Evolutionary conservation across 352 stramenopile genomes (phyloP), one percentile per base, ranked within the genome.

Genomic region (Saprolegnia parasitica): DNA sequence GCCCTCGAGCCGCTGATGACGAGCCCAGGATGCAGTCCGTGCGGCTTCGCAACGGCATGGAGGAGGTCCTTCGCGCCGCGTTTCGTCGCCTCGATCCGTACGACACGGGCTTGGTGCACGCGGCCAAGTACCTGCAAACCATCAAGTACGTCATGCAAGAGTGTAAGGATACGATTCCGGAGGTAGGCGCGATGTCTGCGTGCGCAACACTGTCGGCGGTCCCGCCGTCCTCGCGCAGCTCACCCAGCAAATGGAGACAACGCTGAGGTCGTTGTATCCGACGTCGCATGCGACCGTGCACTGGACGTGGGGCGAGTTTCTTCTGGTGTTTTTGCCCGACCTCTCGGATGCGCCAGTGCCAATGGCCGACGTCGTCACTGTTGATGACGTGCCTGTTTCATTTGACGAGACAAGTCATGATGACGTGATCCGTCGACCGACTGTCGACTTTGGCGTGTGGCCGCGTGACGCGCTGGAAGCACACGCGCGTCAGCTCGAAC

Each of bases 281-380:
- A 47, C 57, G 15, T 62, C 65, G 8, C 65, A 55, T 16, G 20
- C 76, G 10, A 29, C 71, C 8, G 77, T 76, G 0, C 87, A 74
- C 6, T 64, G 89, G 26, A 91, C 83, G n/a, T 93, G 84, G 84
- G 84, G 84, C 32, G 83, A 93, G 67, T 80, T 93, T 40, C 23
- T 92, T 67, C 72, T 92, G 5, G 65, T 87, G 9, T 90, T 90
- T 54, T 82, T 92, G 55, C 84, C 83, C 16, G 58, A 67, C 23
- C 50, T 67, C 35, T 63, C 56, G 26, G 20, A 23, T 3, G 9
- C 29, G 23, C 20, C 56, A 16, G 16, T 21, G 42, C 5, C 40
- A 5, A 5, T 67, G 40, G 0, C 39, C 40, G n/a, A 29, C 13
- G 13, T 24, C 20, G 32, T 9, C 13, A 23, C 4, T 4, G 18